Evolutionary conservation across 441 rosid genomes (phyloP), one percentile per base, ranked within the genome.

Genomic region (Flueggea neowawraea): DNA sequence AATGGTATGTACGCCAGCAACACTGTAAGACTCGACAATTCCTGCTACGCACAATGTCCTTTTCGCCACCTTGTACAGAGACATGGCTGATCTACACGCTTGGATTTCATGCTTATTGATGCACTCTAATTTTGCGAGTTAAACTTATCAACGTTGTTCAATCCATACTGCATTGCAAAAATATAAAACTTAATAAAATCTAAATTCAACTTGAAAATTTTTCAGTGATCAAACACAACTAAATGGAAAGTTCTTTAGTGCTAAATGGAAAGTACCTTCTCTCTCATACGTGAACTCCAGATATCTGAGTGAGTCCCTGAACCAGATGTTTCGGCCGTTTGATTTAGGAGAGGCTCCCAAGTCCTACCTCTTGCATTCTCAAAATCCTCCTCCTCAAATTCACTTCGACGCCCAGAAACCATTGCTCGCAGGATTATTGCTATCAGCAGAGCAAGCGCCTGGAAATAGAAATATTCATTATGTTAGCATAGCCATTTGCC

Each of bases 201-300:
- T 4, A 47, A 47, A 47, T 47, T 10, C 12, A 47, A 9, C 5
- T 2, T 47, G 14, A 9, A 47, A 10, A 10, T 3, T 4, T 11
- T 12, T 47, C 12, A 47, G 9, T 47, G 4, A 47, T 6, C 12
- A 14, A 47, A 10, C 50, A 47, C 12, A 12, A 47, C 50, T 14
- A 47, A 47, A 11, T 9, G n/a, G 5, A 12, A 47, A 10, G n/a
- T 47, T 47, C n/a, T 47, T 11, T 14, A 22, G 28, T 47, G 50
- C 14, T 17, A 12, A 13, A 12, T 16, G 50, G 31, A 52, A 51
- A 50, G 16, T 77, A 93, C 97, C 96, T 84, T 90, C 66, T 87
- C 96, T 69, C 91, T 84, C 52, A 88, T 82, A 52, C 84, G 76
- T 56, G 82, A 78, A 71, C 89, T 87, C 96, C 90, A 90, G 16